A percentile compares a stretch with the other conserved stretches of the same genome.
phyloP scores from a whole-genome alignment of 768 basidiomycete species.

The Dioszegia aurantiaca region DNA sequence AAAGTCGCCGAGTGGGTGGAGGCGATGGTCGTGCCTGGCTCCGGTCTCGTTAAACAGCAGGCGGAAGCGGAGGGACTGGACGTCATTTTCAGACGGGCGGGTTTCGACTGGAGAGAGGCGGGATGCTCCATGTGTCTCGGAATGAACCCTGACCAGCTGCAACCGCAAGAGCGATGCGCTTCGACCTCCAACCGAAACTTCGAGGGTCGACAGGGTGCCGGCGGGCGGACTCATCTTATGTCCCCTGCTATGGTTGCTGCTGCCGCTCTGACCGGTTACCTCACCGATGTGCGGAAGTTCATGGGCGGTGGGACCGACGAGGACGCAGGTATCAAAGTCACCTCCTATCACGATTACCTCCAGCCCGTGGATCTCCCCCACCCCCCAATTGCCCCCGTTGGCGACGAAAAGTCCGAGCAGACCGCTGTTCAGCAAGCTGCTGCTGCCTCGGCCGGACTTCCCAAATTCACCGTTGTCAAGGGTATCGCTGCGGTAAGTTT shows the following conservation, averaged over 20 bases:
- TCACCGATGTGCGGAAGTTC: constrained; percentile 80
- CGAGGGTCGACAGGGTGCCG: constrained; percentile 81
- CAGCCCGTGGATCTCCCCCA: constrained; percentile 65
- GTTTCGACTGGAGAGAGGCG: constrained; percentile 93
- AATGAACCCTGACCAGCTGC: constrained; percentile 90
- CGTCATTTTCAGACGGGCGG: constrained; percentile 78
- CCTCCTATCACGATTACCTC: constrained; percentile 72
- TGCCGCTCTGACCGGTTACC: constrained; percentile 76
- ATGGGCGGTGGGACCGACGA: constrained; percentile 58
- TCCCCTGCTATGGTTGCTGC: constrained; percentile 92
- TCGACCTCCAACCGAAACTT: constrained; percentile 93
- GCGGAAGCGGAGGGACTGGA: constrained; percentile 87
- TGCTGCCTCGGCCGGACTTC: constrained; percentile 51
- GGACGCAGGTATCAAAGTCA: constrained; percentile 63
- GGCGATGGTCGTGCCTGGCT: constrained; percentile 90
- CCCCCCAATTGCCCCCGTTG: constrained; percentile 55
- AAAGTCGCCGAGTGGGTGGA: constrained; percentile 71
- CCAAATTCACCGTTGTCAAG: constrained; percentile 68
- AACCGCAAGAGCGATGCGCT: constrained; percentile 76
- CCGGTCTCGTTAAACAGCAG: constrained; percentile 83
- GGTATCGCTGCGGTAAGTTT: constrained; percentile 60
- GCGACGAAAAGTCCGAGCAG: constrained; percentile 27
- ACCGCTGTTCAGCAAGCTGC: constrained; percentile 40
- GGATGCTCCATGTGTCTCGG: constrained; percentile 95
- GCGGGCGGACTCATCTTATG: constrained; percentile 82